phyloP scores from a whole-genome alignment of 192 early-diverging fungal genomes.

The Rhizoclosmatium globosum region DNA sequence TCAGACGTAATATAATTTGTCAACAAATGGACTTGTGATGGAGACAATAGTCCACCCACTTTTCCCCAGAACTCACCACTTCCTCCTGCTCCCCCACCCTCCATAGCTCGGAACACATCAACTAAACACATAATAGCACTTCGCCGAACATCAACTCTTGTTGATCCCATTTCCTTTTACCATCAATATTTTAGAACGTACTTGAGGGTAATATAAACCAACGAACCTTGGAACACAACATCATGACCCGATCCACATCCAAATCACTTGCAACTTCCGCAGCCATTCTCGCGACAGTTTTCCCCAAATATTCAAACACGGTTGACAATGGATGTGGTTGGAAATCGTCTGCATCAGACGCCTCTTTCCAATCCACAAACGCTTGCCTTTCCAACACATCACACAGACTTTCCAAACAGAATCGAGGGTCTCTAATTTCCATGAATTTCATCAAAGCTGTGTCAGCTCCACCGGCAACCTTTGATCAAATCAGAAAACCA shows the following conservation, averaged over 20 bases:
- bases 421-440: neutral
- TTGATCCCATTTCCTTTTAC: slow-evolving; percentile 19
- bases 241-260: slow-evolving; percentile 13
- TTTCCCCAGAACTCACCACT: slow-evolving; percentile 25
- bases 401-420: slow-evolving; percentile 4
- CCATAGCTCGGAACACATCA: neutral
- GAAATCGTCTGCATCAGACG: slow-evolving; percentile 11
- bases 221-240: neutral
- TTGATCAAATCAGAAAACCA: neutral
- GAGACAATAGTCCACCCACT: slow-evolving; percentile 17
- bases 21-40: slow-evolving; percentile 29
- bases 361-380: slow-evolving; percentile 18
- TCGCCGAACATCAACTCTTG: slow-evolving; percentile 4
- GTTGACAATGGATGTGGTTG: slow-evolving; percentile 13
- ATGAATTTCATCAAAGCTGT: slow-evolving; percentile 15
- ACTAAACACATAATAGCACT: slow-evolving; percentile 25
- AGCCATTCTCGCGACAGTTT: neutral
- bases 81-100: neutral
- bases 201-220: no score
- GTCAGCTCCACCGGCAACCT: slow-evolving; percentile 19
- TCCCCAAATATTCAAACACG: slow-evolving; percentile 6
- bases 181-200: no score
- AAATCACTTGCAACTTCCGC: neutral
- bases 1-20: neutral
- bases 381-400: neutral